Evolutionary conservation across 108 stramenopile genomes (phyloP).

Genomic region (Nitzschia palea): DNA sequence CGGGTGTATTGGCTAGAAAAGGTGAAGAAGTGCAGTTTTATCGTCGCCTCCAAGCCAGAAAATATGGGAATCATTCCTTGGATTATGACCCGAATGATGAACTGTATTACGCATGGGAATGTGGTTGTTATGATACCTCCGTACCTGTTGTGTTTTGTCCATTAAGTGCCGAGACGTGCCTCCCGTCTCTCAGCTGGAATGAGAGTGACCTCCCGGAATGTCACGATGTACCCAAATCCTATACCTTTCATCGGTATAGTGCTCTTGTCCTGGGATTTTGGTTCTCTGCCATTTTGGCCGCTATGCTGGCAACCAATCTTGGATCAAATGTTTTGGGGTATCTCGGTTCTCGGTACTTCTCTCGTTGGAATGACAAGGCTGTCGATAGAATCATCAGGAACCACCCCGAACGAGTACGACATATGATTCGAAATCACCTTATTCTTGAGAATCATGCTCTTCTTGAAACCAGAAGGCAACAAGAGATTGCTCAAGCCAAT

Average conservation of each 20-base stretch:
- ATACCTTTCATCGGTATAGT: neutral
- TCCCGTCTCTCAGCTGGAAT: neutral
- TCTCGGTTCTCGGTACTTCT: neutral
- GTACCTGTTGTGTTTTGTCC: slow-evolving; percentile 15
- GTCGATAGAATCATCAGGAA: slow-evolving; percentile 7
- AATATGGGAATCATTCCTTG: too few species aligned
- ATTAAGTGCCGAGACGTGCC: neutral
- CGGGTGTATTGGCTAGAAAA: neutral
- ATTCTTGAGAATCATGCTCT: neutral
- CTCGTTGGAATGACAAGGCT: neutral
- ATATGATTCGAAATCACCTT: slow-evolving; percentile 1
- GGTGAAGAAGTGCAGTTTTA: too few species aligned
- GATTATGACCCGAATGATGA: neutral
- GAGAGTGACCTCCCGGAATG: neutral
- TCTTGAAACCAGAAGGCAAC: too few species aligned
- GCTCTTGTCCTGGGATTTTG: neutral
- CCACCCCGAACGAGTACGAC: slow-evolving; percentile 18
- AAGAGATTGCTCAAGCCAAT: too few species aligned
- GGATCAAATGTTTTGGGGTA: neutral
- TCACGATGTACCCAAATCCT: neutral
- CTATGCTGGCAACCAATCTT: neutral
- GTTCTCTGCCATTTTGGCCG: neutral
- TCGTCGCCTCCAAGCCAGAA: too few species aligned
- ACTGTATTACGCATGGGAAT: slow-evolving; percentile 12
- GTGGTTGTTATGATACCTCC: neutral